phyloP scores from a whole-genome alignment of 2,329 filamentous ascomycete species.

The Xenoacremonium recifei region DNA sequence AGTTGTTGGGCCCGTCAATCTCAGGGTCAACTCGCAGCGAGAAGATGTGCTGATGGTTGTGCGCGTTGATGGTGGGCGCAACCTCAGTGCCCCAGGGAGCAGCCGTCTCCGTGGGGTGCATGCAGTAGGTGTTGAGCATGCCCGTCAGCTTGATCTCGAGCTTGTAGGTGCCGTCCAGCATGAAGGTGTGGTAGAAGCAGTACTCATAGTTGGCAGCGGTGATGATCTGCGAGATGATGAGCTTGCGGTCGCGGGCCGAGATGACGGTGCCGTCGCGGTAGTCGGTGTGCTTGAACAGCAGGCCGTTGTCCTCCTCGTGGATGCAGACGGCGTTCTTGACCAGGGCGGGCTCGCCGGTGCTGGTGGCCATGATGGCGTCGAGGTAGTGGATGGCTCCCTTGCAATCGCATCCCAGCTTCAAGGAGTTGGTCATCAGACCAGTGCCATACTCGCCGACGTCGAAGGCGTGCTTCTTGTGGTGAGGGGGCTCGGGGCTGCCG shows the following conservation, averaged over 20 bases:
- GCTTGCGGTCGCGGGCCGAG: conserved; percentile 55
- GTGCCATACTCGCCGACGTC: conserved; percentile 79
- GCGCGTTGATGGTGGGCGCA: conserved; percentile 59
- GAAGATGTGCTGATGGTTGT: conserved; percentile 72
- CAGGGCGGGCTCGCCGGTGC: conserved; percentile 70
- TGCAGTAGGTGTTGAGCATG: conserved; percentile 39
- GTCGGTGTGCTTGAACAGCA: conserved; percentile 65
- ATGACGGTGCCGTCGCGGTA: conserved; percentile 58
- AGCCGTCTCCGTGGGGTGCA: conserved; percentile 38
- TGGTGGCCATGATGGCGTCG: conserved; percentile 81
- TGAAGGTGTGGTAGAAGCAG: conserved; percentile 38
- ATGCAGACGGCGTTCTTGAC: conserved; percentile 97
- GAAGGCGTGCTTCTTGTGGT: conserved; percentile 80
- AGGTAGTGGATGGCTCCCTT: conserved; percentile 91
- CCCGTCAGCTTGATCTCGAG: conserved; percentile 55
- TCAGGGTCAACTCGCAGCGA: conserved; percentile 64
- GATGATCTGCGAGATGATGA: conserved; percentile 64
- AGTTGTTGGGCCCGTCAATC: conserved; percentile 60
- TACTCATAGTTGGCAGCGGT: conserved; percentile 67
- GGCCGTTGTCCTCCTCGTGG: conserved; percentile 59
- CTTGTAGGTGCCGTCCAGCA: conserved; percentile 64
- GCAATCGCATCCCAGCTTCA: conserved; percentile 80
- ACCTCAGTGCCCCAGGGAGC: conserved; percentile 65
- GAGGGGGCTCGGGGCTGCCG: conserved; percentile 75
- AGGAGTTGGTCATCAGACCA: conserved; percentile 80